Conservation (phyloP, 805 yeast species). For the Candida ortonii region DNA sequence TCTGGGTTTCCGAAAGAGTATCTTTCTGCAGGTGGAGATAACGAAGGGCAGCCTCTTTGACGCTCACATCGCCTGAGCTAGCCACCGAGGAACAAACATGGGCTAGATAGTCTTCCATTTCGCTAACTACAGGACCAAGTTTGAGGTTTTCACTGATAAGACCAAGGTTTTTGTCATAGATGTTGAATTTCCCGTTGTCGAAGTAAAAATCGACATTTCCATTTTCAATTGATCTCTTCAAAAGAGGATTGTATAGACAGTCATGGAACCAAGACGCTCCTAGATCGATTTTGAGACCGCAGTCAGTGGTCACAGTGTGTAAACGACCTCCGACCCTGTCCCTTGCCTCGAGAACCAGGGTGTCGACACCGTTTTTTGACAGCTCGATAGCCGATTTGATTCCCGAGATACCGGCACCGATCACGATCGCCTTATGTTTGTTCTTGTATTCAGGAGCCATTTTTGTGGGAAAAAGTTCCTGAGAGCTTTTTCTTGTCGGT, state of each 20-base stretch:
- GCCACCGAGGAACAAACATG: slow-evolving; percentile 14
- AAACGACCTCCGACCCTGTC: slow-evolving; percentile 69
- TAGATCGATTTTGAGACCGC: slow-evolving; percentile 49
- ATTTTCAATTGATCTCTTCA: slow-evolving; percentile 41
- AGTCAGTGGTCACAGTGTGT: slow-evolving; percentile 36
- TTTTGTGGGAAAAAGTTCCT: too few relatives aligned
- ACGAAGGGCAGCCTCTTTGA: slow-evolving; percentile 46
- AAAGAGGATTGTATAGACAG: slow-evolving; percentile 60
- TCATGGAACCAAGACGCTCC: slow-evolving; percentile 96
- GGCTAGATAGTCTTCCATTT: slow-evolving; percentile 27
- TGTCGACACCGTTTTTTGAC: slow-evolving; percentile 34
- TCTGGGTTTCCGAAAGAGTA: slow-evolving; percentile 50
- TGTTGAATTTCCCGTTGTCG: slow-evolving; percentile 30
- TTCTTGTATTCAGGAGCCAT: too few relatives aligned
- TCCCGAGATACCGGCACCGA: slow-evolving; percentile 59
- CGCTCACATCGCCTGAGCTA: slow-evolving; percentile 50
- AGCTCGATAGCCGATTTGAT: slow-evolving; percentile 47
- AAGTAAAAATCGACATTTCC: slow-evolving; percentile 30
- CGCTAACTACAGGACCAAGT: slow-evolving; percentile 34
- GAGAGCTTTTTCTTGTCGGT: too few relatives aligned
- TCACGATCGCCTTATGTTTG: slow-evolving; percentile 36
- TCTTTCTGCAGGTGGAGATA: slow-evolving; percentile 46
- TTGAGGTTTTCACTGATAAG: slow-evolving; percentile 50
- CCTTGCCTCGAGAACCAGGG: slow-evolving; percentile 47
- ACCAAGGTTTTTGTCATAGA: slow-evolving; percentile 23